phyloP scores from a whole-genome alignment of 306 rosid species.

The Prinsepia uniflora region DNA sequence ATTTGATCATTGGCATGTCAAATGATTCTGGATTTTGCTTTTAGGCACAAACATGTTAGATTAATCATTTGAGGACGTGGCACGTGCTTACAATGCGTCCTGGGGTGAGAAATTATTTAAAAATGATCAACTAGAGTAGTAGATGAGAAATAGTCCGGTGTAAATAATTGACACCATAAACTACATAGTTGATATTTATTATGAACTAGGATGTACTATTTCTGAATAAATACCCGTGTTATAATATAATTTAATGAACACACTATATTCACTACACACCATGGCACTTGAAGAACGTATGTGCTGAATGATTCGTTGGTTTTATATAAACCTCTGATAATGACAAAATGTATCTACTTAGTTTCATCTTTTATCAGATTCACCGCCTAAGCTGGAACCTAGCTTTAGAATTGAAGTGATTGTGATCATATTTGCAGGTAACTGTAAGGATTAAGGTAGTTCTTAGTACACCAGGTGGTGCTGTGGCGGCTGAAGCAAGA shows the following conservation, averaged over 20 bases:
- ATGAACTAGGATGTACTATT: too few relatives aligned
- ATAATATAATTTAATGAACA: too few relatives aligned
- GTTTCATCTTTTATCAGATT: not conserved
- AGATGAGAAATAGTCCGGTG: not conserved
- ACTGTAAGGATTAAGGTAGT: slow-evolving; percentile 87
- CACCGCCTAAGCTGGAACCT: not conserved
- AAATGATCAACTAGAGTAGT: not conserved
- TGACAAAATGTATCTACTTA: not conserved
- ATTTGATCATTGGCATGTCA: slow-evolving; percentile 27
- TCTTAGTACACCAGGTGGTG: slow-evolving; percentile 61
- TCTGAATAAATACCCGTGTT: too few relatives aligned
- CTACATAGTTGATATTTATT: too few relatives aligned
- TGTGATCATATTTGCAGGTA: slow-evolving; percentile 51
- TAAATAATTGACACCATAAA: too few relatives aligned
- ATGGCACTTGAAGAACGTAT: not conserved
- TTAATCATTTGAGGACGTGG: slow-evolving; percentile 24
- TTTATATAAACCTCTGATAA: not conserved
- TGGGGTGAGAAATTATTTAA: not conserved
- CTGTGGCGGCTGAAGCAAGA: slow-evolving; percentile 90
- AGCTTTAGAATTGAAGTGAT: not conserved
- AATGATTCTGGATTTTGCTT: slow-evolving; percentile 40
- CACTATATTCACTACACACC: too few relatives aligned
- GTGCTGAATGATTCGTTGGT: not conserved
- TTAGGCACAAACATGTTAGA: slow-evolving; percentile 15
- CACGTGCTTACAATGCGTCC: slow-evolving; percentile 4